Evolutionary conservation across 352 stramenopile genomes (phyloP).

Genomic region (Phytophthora boehmeriae): DNA sequence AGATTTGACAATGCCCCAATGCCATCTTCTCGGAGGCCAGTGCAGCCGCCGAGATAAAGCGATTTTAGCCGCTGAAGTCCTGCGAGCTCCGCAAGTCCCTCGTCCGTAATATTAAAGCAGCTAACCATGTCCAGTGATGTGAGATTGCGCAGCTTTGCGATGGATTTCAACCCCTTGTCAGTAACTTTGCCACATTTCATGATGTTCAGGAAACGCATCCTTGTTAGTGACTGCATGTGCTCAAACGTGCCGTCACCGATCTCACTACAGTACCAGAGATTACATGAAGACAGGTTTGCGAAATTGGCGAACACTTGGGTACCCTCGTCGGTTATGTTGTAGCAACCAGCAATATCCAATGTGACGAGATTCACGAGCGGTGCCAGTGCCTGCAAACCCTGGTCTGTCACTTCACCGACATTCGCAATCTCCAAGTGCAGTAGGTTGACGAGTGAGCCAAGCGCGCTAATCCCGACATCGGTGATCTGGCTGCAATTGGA

Average conservation of each 20-base stretch:
- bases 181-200: conserved; percentile 87
- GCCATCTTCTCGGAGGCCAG: conserved; percentile 61
- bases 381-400: conserved; percentile 53
- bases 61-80: conserved; percentile 56
- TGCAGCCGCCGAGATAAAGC: conserved; percentile 68
- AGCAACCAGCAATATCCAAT: conserved; percentile 77
- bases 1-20: conserved; percentile 53
- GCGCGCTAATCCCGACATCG: conserved; percentile 52
- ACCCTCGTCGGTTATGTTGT: conserved; percentile 78
- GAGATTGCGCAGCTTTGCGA: conserved; percentile 54
- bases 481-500: conserved; percentile 85
- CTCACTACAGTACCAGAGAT: conserved; percentile 86
- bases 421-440: conserved; percentile 78
- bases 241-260: conserved; percentile 67
- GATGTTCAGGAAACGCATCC: conserved; percentile 77
- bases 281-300: conserved; percentile 62
- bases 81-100: conserved; percentile 45
- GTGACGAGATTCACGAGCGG: conserved; percentile 62
- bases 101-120: conserved; percentile 73
- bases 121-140: conserved; percentile 81
- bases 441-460: conserved; percentile 63
- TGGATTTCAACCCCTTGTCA: conserved; percentile 50
- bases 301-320: conserved; percentile 66
- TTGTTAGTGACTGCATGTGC: conserved; percentile 53
- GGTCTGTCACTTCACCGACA: conserved; percentile 73